Base-by-base conservation (phyloP, 73 alveolate genomes). In the Symbiodinium pilosum region DNA sequence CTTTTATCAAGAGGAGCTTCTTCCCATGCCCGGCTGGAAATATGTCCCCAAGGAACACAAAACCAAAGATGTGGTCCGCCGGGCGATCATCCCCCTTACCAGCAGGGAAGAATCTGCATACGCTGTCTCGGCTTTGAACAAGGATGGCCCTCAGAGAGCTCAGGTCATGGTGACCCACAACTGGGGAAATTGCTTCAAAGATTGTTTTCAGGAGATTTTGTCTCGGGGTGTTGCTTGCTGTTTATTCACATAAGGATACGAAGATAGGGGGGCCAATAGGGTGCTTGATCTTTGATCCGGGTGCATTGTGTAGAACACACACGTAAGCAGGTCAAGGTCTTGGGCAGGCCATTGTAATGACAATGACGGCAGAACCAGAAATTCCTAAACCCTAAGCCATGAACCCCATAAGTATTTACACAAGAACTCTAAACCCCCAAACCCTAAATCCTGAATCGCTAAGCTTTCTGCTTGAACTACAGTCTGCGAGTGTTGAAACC, bases 21-120 rank as follows among this genome's bases (percentile, higher is more conserved):
- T 43, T 73, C 34, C 38, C 88, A 21, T 81, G 51, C 38, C 52
- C 44, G 52, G 59, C 89, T 86, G 93, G 93, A 86, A 32, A 12
- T 86, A 47, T 34, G 51, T 52, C 51, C 77, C 93, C 26, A 12
- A 21, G 4, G 56, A 86, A 20, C 93, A 86, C 52, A 86, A 86
- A 83, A 86, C 93, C 21, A 47, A 41, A 51, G 93, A 86, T 51
- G 93, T 86, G 93, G 93, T 86, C 51, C 93, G 93, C 77, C 47
- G 93, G 40, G 93, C 41, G n/a, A 86, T 86, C 93, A 86, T 86
- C 93, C 93, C 93, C 52, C 93, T 86, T 83, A 86, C 93, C 38
- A 38, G 51, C 59, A 41, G 36, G 38, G 68, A 83, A 34, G 44
- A n/a, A n/a, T 73, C 44, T 73, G 93, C 93, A 38, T 86, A 47